These are phyloP conservation scores for Talaromyces sp. DNA, from an alignment of 2,329 filamentous ascomycete species.

Conservation along the genomic window DNA sequence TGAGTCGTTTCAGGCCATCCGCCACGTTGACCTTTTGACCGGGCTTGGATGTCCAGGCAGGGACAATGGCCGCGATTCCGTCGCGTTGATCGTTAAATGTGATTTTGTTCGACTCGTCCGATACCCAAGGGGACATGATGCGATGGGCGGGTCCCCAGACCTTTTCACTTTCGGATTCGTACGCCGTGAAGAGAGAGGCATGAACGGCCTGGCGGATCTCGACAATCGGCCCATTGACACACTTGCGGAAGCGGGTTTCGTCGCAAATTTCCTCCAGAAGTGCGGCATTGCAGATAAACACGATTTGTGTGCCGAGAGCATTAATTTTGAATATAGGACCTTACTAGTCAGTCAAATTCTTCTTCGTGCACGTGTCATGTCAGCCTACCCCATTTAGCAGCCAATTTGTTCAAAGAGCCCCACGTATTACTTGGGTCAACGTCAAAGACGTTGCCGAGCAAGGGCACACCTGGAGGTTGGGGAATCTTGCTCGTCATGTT, in stretches of 20 bases:
- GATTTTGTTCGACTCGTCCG: slow-evolving; percentile 37
- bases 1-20: slow-evolving; percentile 52
- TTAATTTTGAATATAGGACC: slow-evolving; percentile 60
- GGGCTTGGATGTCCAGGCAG: slow-evolving; percentile 47
- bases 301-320: slow-evolving; percentile 44
- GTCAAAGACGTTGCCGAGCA: slow-evolving; percentile 54
- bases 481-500: slow-evolving; percentile 50
- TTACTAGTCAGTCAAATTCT: slow-evolving; percentile 24
- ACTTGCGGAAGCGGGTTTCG: slow-evolving; percentile 58
- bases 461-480: slow-evolving; percentile 48
- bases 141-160: slow-evolving; percentile 65
- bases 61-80: slow-evolving; percentile 49
- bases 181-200: slow-evolving; percentile 66
- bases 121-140: slow-evolving; percentile 47
- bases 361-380: not conserved
- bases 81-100: slow-evolving; percentile 51
- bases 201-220: slow-evolving; percentile 60
- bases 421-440: slow-evolving; percentile 50
- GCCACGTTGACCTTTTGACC: slow-evolving; percentile 47
- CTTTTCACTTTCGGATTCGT: slow-evolving; percentile 33
- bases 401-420: slow-evolving; percentile 49
- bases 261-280: slow-evolving; percentile 65
- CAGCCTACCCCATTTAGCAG: slow-evolving; percentile 46
- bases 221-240: slow-evolving; percentile 51
- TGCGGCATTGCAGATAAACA: slow-evolving; percentile 54